These are phyloP conservation scores for Aspergillus viridinutans DNA, from an alignment of 2,329 filamentous ascomycete species.

Conservation along the genomic window DNA sequence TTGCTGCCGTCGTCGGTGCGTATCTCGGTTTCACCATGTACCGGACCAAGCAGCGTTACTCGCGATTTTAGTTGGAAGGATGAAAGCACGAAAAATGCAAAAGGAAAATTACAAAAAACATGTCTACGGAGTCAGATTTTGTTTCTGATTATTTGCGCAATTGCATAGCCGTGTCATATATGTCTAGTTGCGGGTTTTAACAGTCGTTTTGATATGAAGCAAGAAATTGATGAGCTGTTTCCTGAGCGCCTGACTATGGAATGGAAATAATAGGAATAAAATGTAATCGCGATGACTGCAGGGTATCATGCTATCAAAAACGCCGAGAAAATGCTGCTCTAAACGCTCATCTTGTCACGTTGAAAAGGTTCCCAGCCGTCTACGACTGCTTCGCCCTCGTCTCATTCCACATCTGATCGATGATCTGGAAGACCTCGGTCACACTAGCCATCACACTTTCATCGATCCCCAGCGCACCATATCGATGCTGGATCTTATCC, in stretches of 20 bases:
- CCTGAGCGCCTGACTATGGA: neutral
- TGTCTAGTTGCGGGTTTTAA: slow-evolving; percentile 9
- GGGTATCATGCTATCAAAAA: slow-evolving; percentile 4
- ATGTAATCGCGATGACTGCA: neutral
- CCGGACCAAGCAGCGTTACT: slow-evolving; percentile 56
- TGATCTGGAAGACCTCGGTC: slow-evolving; percentile 85
- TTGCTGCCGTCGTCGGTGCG: slow-evolving; percentile 63
- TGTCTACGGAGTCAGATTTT: slow-evolving; percentile 7
- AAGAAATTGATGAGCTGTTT: slow-evolving; percentile 6
- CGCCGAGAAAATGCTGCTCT: neutral
- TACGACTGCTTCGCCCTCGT: slow-evolving; percentile 33
- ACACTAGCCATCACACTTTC: slow-evolving; percentile 69
- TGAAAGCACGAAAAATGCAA: neutral
- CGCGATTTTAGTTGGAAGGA: slow-evolving; percentile 27
- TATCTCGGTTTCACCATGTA: slow-evolving; percentile 87
- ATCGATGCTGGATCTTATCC: slow-evolving; percentile 91
- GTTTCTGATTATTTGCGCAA: slow-evolving; percentile 13
- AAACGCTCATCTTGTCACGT: neutral
- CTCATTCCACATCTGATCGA: slow-evolving; percentile 77
- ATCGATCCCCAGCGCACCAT: slow-evolving; percentile 67
- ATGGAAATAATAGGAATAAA: neutral
- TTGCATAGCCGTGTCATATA: slow-evolving; percentile 19
- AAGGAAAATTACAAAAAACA: slow-evolving; percentile 2
- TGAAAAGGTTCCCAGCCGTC: neutral
- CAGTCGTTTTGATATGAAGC: slow-evolving; percentile 9